phyloP scores from a whole-genome alignment of 306 rosid genomes.

The Malus fusca region DNA sequence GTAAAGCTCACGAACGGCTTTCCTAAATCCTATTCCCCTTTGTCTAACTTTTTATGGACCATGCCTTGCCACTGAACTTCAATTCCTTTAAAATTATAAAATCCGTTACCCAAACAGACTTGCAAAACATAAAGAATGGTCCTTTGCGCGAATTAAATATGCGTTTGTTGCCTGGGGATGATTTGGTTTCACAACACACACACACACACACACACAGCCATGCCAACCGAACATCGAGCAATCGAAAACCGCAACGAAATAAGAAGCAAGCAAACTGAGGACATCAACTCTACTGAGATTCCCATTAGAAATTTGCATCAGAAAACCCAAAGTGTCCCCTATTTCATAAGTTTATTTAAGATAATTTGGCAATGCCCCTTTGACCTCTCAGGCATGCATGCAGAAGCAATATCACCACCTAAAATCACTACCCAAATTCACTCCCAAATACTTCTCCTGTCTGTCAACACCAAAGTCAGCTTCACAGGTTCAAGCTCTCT shows the following conservation, averaged over 20 bases:
- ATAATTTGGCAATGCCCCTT: slow-evolving; percentile 49
- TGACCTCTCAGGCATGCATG: slow-evolving; percentile 19
- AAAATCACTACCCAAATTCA: slow-evolving; percentile 44
- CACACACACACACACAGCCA: background rate
- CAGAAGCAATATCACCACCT: slow-evolving; percentile 53
- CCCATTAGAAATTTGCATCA: slow-evolving; percentile 36
- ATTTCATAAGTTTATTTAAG: slow-evolving; percentile 48
- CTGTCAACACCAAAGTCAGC: slow-evolving; percentile 54
- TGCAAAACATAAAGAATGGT: too few species aligned
- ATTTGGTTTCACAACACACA: background rate
- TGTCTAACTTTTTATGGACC: too few species aligned
- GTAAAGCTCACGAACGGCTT: too few species aligned
- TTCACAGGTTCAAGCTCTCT: slow-evolving; percentile 62
- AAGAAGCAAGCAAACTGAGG: background rate
- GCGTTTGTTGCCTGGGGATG: background rate
- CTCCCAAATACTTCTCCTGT: slow-evolving; percentile 52
- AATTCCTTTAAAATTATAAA: too few species aligned
- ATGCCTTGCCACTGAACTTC: too few species aligned
- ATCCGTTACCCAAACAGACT: too few species aligned
- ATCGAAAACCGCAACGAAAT: background rate
- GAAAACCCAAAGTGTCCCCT: slow-evolving; percentile 27
- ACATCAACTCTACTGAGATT: slow-evolving; percentile 29
- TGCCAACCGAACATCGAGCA: background rate
- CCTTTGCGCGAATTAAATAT: too few species aligned
- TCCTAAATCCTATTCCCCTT: too few species aligned